These are phyloP conservation scores for Debaryomyces maramus DNA, from an alignment of 805 yeast genomes.

Conservation along the genomic window DNA sequence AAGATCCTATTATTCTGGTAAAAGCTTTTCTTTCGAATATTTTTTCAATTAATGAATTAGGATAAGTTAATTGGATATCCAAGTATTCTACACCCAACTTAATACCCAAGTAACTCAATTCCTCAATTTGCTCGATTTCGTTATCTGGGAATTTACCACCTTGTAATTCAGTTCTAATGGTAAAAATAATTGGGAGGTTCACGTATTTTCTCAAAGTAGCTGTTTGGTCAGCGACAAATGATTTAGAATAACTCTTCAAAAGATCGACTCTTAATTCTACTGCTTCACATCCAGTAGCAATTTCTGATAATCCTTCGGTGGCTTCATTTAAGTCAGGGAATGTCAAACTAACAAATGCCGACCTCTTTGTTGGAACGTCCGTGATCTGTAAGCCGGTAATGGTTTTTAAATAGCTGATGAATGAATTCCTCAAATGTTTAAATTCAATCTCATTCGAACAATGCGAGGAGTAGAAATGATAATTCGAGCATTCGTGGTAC, in stretches of 20 bases:
- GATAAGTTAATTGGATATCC: constrained; percentile 75
- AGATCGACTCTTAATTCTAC: constrained; percentile 82
- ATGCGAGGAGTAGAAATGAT: constrained; percentile 73
- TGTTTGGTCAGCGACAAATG: constrained; percentile 71
- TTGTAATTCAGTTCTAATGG: constrained; percentile 73
- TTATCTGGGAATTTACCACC: constrained; percentile 80
- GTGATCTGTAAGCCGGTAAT: constrained; percentile 56
- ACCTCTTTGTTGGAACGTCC: constrained; percentile 46
- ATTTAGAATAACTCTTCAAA: constrained; percentile 48
- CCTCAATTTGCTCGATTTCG: constrained; percentile 46
- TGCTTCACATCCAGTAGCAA: constrained; percentile 72
- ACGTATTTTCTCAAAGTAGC: constrained; percentile 65
- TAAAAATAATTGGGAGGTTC: constrained; percentile 74
- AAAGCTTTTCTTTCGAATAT: constrained; percentile 53
- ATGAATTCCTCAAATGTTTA: constrained; percentile 54
- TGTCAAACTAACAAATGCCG: constrained; percentile 74
- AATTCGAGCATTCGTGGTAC: constrained; percentile 80
- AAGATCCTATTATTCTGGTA: constrained; percentile 79
- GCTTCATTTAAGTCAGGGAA: constrained; percentile 56
- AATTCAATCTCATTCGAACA: constrained; percentile 59
- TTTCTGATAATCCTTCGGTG: constrained; percentile 47
- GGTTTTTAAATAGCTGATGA: constrained; percentile 55
- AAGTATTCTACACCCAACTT: constrained; percentile 78
- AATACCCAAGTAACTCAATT: constrained; percentile 60
- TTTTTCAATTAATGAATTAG: constrained; percentile 52